Conservation (phyloP, 768 basidiomycete genomes). For the Lentinula aciculospora region DNA sequence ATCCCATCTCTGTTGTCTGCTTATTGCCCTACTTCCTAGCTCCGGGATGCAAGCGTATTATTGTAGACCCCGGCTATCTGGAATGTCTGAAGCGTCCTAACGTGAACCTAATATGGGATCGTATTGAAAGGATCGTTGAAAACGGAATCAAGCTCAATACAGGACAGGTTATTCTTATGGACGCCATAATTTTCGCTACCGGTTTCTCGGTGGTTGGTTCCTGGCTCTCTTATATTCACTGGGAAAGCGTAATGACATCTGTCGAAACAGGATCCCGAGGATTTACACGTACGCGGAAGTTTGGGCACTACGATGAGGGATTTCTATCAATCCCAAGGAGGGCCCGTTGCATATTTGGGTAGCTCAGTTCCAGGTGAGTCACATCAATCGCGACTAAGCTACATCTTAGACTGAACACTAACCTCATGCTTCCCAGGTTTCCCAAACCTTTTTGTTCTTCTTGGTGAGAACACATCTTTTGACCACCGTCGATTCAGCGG, state of each 20-base stretch:
- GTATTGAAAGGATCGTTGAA: conserved; percentile 41
- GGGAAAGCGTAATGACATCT: neutral
- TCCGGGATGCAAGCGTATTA: conserved; percentile 59
- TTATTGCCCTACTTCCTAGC: conserved; percentile 22
- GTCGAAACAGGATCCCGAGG: conserved; percentile 26
- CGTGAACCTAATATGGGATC: conserved; percentile 43
- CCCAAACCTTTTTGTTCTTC: conserved; percentile 44
- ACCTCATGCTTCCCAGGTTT: conserved; percentile 28
- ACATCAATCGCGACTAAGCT: neutral
- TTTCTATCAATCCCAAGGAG: conserved; percentile 42
- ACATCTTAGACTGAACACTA: neutral
- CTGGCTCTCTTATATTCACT: neutral
- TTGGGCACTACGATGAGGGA: conserved; percentile 34
- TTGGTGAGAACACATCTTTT: conserved; percentile 25
- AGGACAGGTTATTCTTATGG: conserved; percentile 43
- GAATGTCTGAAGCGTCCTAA: conserved; percentile 46
- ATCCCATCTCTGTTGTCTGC: neutral
- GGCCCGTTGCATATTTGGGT: conserved; percentile 49
- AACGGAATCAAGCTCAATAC: conserved; percentile 45
- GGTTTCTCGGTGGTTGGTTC: conserved; percentile 43
- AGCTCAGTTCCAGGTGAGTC: conserved; percentile 31
- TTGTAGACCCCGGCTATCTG: conserved; percentile 57
- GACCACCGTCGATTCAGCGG: neutral
- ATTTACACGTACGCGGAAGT: conserved; percentile 35
- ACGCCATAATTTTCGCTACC: conserved; percentile 55